Conservation (phyloP, 768 basidiomycete species). For the Trametes cinnabarina region DNA sequence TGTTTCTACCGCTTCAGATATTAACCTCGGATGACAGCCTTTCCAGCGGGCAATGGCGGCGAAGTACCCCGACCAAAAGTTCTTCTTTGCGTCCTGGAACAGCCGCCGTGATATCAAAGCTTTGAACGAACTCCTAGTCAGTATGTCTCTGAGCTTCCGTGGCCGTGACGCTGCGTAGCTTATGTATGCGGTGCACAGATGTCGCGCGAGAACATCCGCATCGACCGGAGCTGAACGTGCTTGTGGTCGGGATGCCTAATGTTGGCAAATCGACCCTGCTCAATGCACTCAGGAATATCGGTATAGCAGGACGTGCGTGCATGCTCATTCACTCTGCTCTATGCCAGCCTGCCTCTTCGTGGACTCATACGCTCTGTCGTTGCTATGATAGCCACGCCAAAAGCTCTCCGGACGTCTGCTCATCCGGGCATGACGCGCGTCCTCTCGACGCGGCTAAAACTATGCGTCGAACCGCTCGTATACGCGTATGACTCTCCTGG, state of each 20-base stretch:
- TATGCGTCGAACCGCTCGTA: conserved; percentile 75
- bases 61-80: conserved; percentile 67
- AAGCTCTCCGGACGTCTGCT: conserved; percentile 86
- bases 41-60: conserved; percentile 69
- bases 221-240: conserved; percentile 76
- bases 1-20: not conserved
- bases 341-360: not conserved
- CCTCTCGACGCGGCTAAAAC: conserved; percentile 84
- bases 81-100: conserved; percentile 74
- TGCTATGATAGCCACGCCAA: conserved; percentile 59
- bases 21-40: conserved; percentile 45
- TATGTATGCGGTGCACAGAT: conserved; percentile 38
- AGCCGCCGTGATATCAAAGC: conserved; percentile 60
- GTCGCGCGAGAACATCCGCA: conserved; percentile 69
- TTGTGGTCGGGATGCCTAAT: conserved; percentile 98
- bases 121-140: conserved; percentile 67
- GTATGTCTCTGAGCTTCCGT: conserved; percentile 46
- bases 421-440: conserved; percentile 89
- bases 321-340: conserved; percentile 39
- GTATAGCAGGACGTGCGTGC: conserved; percentile 79
- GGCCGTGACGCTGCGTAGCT: not conserved
- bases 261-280: conserved; percentile 95
- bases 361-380: not conserved
- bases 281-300: conserved; percentile 84
- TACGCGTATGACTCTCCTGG: conserved; percentile 97